Evolutionary conservation across 352 stramenopile species (phyloP).

Genomic region (Globisporangium takayamanum): DNA sequence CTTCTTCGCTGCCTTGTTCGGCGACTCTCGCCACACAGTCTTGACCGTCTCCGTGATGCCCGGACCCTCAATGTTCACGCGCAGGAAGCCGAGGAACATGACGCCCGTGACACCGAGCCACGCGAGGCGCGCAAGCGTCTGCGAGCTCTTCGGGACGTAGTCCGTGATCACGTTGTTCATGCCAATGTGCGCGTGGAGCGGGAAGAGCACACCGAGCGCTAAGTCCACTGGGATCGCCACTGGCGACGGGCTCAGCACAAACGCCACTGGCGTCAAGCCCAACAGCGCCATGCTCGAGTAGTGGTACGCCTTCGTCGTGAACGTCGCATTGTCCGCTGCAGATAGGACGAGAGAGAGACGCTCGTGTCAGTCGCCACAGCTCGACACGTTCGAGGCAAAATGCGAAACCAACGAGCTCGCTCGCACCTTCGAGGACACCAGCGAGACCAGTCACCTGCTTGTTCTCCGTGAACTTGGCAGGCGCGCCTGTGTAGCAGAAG

Average conservation of each 20-base stretch:
- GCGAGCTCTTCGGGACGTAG: constrained; percentile 87
- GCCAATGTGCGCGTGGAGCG: constrained; percentile 89
- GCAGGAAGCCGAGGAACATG: constrained; percentile 78
- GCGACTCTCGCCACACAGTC: constrained; percentile 76
- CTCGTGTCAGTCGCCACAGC: neutral
- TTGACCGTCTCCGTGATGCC: constrained; percentile 86
- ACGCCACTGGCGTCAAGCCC: constrained; percentile 53
- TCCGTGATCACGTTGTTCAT: constrained; percentile 93
- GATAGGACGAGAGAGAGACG: neutral
- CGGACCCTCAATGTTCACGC: constrained; percentile 77
- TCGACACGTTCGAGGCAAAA: neutral
- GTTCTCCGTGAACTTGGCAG: constrained; percentile 77
- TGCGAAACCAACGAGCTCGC: neutral
- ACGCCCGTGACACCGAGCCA: constrained; percentile 71
- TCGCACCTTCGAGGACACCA: constrained; percentile 63
- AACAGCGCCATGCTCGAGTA: constrained; percentile 49
- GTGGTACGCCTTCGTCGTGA: constrained; percentile 63
- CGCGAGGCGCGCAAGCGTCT: constrained; percentile 50
- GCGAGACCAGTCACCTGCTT: constrained; percentile 60
- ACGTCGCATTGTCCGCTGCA: constrained; percentile 67
- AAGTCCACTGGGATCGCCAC: constrained; percentile 71
- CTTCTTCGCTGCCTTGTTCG: constrained; percentile 40
- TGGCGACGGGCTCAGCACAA: constrained; percentile 70
- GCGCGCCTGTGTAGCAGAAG: constrained; percentile 23
- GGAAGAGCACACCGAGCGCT: constrained; percentile 76